Base-by-base conservation (phyloP, 495 filamentous ascomycete species). In the Thozetella sp. region DNA sequence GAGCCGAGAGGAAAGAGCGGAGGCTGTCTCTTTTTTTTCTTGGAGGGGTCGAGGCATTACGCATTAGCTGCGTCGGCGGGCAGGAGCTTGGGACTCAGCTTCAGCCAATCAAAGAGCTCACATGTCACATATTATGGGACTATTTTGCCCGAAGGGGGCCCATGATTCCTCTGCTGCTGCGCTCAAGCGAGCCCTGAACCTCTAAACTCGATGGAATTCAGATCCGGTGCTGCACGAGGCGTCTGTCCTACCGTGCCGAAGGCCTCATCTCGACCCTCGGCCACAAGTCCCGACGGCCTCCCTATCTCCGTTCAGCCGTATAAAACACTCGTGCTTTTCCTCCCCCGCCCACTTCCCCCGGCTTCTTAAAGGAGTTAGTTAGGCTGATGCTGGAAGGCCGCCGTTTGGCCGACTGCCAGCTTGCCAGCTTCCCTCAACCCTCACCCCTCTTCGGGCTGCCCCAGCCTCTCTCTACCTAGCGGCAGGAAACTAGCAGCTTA, bases 11-110 rank as follows among this genome's bases (percentile, higher is more conserved):
- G 20, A 48, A 48, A 15, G 43, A 48, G 43, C 43, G 43, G 43
- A 48, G 43, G 43, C 43, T 48, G n/a, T n/a, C n/a, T n/a, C n/a
- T 48, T 48, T 48, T 48, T 48, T 48, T 19, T 48, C 43, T 48
- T 48, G 43, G 43, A 48, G 43, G 43, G 43, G 43, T 48, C 43
- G 43, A 48, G 20, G 11, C 43, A 48, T 37, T 48, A 48, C 43
- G 43, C 43, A 48, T 20, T 10, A 10, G 43, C 10, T 11, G 43
- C 43, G 43, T 20, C 3, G 43, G 43, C 20, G n/a, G 20, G 9
- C n/a, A 15, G 43, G 43, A 48, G 43, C 43, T 48, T 20, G 10
- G 10, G n/a, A n/a, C 43, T 3, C 9, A 48, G 43, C 43, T 48
- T 48, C 3, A n/a, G 43, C 43, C 43, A 48, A 48, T 48, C 43